phyloP scores from a whole-genome alignment of 805 yeast species.

The Ogataea polymorpha region DNA sequence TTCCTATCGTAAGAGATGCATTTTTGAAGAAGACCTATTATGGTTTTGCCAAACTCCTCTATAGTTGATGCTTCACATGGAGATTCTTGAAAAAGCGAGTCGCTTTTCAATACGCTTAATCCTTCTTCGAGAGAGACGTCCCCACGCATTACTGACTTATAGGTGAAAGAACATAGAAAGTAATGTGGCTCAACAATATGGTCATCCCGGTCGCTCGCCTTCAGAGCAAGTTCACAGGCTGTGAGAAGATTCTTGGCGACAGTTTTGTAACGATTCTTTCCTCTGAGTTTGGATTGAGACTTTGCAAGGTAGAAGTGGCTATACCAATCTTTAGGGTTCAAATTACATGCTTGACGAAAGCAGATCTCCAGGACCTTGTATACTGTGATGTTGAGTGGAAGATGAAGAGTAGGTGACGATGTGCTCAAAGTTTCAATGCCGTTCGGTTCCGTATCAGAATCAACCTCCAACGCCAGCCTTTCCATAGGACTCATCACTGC shows the following conservation, averaged over 20 bases:
- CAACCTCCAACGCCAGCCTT: constrained; percentile 45
- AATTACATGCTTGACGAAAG: constrained; percentile 45
- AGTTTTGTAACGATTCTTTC: constrained; percentile 6
- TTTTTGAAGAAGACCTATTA: constrained; percentile 46
- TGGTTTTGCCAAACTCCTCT: constrained; percentile 35
- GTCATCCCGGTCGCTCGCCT: constrained; percentile 43
- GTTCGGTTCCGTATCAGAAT: background rate
- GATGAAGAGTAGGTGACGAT: background rate
- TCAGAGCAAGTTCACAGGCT: constrained; percentile 44
- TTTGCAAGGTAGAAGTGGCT: constrained; percentile 57
- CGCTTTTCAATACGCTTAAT: constrained; percentile 35
- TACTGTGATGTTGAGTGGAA: constrained; percentile 11
- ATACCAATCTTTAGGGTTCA: constrained; percentile 55
- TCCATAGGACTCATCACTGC: constrained; percentile 64
- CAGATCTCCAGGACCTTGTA: constrained; percentile 38
- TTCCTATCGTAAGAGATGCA: constrained; percentile 64
- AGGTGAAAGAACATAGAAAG: constrained; percentile 50
- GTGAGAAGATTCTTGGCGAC: constrained; percentile 42
- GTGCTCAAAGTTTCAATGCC: background rate
- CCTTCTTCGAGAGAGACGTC: constrained; percentile 39
- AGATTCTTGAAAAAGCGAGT: constrained; percentile 30
- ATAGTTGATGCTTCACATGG: constrained; percentile 15
- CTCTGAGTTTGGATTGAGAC: constrained; percentile 48
- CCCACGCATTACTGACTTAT: constrained; percentile 48
- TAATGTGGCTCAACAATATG: constrained; percentile 78